Evolutionary conservation across 768 basidiomycete species (phyloP).

Genomic region (Rhizopogon vesiculosus): DNA sequence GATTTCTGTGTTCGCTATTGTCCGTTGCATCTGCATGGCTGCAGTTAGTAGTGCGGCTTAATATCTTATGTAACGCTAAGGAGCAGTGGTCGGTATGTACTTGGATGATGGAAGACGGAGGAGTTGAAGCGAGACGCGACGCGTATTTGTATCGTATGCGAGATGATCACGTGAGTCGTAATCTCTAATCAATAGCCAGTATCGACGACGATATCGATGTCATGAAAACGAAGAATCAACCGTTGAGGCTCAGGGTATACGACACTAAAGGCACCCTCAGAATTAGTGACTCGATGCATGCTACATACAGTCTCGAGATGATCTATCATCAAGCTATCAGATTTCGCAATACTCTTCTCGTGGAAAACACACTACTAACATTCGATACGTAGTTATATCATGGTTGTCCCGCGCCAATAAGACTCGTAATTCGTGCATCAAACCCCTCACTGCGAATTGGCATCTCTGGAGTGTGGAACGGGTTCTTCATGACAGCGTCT

Average conservation of each 20-base stretch:
- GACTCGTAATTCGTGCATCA: conserved; percentile 60
- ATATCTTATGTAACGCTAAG: not conserved
- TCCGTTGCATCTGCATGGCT: conserved; percentile 22
- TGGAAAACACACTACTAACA: not conserved
- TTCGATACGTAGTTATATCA: conserved; percentile 2
- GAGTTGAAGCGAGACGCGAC: conserved; percentile 8
- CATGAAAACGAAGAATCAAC: too few relatives aligned
- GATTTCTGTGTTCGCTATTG: conserved; percentile 12
- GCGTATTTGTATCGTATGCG: conserved; percentile 9
- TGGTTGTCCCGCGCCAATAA: conserved; percentile 44
- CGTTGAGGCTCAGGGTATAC: too few relatives aligned
- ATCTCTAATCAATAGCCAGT: not conserved
- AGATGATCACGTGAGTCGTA: conserved; percentile 15
- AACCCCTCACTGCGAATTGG: conserved; percentile 91
- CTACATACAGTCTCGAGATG: not conserved
- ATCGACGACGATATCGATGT: too few relatives aligned
- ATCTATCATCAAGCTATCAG: conserved; percentile 2
- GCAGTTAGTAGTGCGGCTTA: not conserved
- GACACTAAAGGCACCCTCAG: not conserved
- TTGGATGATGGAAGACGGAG: not conserved
- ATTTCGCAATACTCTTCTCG: not conserved
- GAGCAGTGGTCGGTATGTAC: not conserved
- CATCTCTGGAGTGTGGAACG: conserved; percentile 99
- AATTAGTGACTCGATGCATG: not conserved
- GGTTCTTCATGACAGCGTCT: conserved; percentile 98